Evolutionary conservation across 192 early-diverging fungal species (phyloP).

Genomic region (Neocallimastix lanati): DNA sequence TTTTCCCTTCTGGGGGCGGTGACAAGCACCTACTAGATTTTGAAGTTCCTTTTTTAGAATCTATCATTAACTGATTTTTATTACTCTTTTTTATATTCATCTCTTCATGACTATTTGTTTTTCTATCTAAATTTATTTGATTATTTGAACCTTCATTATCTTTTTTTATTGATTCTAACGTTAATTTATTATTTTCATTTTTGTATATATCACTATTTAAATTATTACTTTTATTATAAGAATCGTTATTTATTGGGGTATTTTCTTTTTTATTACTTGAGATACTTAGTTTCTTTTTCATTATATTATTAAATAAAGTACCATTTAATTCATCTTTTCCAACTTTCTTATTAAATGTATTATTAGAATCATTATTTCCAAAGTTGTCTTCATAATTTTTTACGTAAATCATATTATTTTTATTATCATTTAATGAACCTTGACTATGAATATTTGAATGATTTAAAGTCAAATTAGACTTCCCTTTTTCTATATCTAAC

Average conservation of each 20-base stretch:
- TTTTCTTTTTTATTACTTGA: neutral
- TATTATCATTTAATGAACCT: neutral
- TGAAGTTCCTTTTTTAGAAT: neutral
- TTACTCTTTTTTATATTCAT: neutral
- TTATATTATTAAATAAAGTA: neutral
- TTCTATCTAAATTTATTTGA: too few relatives aligned
- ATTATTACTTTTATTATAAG: neutral
- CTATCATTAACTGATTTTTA: neutral
- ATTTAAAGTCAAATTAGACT: too few relatives aligned
- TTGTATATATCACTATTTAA: neutral
- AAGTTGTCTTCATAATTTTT: neutral
- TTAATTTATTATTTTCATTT: neutral
- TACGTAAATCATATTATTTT: neutral
- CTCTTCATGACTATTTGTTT: neutral
- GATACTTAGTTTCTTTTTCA: neutral
- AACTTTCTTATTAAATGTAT: neutral
- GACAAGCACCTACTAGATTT: neutral
- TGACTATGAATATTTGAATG: neutral
- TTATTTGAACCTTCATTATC: too few relatives aligned
- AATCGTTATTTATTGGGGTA: neutral
- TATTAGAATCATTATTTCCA: neutral
- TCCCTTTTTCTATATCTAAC: too few relatives aligned
- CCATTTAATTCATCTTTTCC: neutral
- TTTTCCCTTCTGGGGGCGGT: neutral
- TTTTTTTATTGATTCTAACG: neutral